A percentile compares a stretch with the other conserved stretches of the same genome.
These are phyloP conservation scores for Canavalia gladiata DNA, from an alignment of 306 rosid species.

Conservation along the genomic window DNA sequence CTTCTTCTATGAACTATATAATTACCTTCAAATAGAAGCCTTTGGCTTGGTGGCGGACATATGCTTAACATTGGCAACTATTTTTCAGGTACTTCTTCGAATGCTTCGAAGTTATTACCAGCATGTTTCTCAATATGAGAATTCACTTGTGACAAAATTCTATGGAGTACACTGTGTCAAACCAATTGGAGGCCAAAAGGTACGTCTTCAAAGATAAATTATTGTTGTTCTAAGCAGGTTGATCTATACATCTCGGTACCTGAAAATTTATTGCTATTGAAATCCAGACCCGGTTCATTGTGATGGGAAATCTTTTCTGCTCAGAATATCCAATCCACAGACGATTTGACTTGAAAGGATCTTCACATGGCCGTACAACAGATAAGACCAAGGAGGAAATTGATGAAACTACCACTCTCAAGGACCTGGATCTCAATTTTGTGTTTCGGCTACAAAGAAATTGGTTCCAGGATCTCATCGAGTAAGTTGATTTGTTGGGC, in stretches of 20 bases:
- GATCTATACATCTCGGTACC: constrained; percentile 1
- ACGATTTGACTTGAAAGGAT: constrained; percentile 95
- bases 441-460: constrained; percentile 77
- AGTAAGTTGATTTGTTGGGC: constrained; percentile 58
- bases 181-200: constrained; percentile 96
- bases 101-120: constrained; percentile 88
- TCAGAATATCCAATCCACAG: constrained; percentile 93
- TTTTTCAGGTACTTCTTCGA: constrained; percentile 85
- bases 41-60: neutral
- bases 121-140: constrained; percentile 74
- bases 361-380: constrained; percentile 93
- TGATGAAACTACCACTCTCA: constrained; percentile 97
- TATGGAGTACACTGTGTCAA: constrained; percentile 97
- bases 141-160: constrained; percentile 92
- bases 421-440: constrained; percentile 95
- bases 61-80: constrained; percentile 34
- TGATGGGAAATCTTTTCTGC: constrained; percentile 99
- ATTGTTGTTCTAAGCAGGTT: constrained; percentile 30
- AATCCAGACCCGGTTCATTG: constrained; percentile 92
- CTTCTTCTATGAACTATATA: neutral
- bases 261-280: constrained; percentile 39
- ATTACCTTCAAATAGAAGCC: neutral
- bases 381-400: constrained; percentile 83
- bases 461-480: constrained; percentile 74
- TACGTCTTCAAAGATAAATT: constrained; percentile 42